Evolutionary conservation across 2,329 filamentous ascomycete species (phyloP).

Genomic region (Chaetomiaceae sp.): DNA sequence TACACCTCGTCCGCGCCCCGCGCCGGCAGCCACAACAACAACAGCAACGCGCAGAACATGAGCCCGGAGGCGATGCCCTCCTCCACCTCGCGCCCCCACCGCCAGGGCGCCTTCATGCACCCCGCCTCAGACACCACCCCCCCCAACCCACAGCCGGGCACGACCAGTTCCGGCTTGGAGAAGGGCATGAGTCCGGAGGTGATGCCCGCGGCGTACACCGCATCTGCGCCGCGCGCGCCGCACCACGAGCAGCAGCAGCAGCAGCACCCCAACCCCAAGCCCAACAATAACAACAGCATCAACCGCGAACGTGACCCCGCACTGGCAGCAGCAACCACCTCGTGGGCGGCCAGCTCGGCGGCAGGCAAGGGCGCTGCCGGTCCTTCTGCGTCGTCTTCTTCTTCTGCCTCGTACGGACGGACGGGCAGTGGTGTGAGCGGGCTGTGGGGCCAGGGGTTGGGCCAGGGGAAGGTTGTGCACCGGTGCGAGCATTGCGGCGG

Average conservation of each 20-base stretch:
- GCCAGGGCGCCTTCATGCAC: too few relatives aligned
- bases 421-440: background rate
- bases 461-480: conserved; percentile 12
- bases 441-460: background rate
- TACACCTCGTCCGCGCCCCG: background rate
- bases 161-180: too few relatives aligned
- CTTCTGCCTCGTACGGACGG: background rate
- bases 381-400: background rate
- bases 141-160: too few relatives aligned
- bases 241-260: background rate
- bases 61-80: too few relatives aligned
- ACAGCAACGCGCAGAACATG: conserved; percentile 9
- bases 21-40: background rate
- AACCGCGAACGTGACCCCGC: too few relatives aligned
- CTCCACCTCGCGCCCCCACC: too few relatives aligned
- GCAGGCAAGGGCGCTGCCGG: background rate
- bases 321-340: conserved; percentile 16
- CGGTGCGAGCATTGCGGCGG: conserved; percentile 20
- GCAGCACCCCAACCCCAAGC: background rate
- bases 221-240: background rate
- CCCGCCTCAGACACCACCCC: too few relatives aligned
- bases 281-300: too few relatives aligned
- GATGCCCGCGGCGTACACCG: conserved; percentile 9
- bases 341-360: conserved; percentile 15
- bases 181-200: too few relatives aligned